These are phyloP conservation scores for Saccharomycopsis capsularis DNA, from an alignment of 805 yeast genomes.

Conservation along the genomic window DNA sequence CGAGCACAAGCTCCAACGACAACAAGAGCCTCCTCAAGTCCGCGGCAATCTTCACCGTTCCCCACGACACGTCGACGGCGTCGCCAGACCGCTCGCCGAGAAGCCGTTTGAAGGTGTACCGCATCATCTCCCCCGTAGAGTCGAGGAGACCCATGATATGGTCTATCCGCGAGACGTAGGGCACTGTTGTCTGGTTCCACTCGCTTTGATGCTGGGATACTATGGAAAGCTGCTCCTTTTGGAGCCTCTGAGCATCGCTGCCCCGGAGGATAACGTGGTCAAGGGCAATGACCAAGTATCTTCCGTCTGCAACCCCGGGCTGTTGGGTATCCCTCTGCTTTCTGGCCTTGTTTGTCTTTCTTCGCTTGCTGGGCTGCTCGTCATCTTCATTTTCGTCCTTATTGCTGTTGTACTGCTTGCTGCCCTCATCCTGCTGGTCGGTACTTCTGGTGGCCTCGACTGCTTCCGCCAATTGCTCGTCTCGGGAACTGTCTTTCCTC, in stretches of 20 bases:
- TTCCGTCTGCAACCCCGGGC: too few relatives aligned
- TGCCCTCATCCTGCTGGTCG: too few relatives aligned
- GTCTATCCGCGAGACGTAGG: conserved; percentile 26
- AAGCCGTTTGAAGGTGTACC: conserved; percentile 29
- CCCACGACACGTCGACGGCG: background rate
- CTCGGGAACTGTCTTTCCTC: conserved; percentile 22
- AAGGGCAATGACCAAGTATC: background rate
- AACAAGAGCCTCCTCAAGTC: background rate
- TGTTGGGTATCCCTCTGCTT: background rate
- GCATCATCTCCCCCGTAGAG: conserved; percentile 37
- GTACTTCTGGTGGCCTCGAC: too few relatives aligned
- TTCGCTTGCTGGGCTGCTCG: conserved; percentile 18
- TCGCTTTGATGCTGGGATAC: background rate
- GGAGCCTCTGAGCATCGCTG: background rate
- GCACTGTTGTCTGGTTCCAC: conserved; percentile 9
- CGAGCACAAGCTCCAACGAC: background rate
- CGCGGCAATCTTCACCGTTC: background rate
- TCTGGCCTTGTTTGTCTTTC: background rate
- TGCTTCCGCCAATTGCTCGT: background rate
- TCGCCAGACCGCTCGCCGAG: background rate
- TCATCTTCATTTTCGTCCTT: conserved; percentile 18
- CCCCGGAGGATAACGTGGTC: too few relatives aligned
- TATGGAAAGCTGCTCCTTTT: background rate
- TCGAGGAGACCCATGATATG: conserved; percentile 37
- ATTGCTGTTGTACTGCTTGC: background rate